Base-by-base conservation (phyloP, 2,329 filamentous ascomycete genomes). In the Pseudogymnoascus sp. region DNA sequence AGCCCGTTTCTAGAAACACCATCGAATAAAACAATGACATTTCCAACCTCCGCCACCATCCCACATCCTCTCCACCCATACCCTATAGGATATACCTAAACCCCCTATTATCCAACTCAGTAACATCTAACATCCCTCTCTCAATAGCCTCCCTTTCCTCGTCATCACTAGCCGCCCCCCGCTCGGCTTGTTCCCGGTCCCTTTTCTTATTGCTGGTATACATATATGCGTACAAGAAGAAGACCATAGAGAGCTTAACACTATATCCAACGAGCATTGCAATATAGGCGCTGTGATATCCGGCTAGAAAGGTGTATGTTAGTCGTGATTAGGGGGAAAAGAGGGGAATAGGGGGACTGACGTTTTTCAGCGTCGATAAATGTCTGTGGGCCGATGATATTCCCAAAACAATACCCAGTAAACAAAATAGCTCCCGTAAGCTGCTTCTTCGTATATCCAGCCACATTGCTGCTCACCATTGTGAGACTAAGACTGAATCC, bases 171-270 rank as follows among this genome's bases (percentile, higher is more conserved):
- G 67, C n/a, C 51, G 67, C 66, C 2, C 66, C 68, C 8, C 64
- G 51, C 5, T 64, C 63, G 12, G 68, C 66, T 4, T 75, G 78
- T 47, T 79, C 78, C 0, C 77, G 71, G 69, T 86, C 83, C 23
- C 83, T 73, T 64, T 77, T 78, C 71, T 81, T 82, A 70, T 85
- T 86, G 12, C 77, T 77, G 1, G 73, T 69, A 68, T 75, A 82
- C 82, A 85, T 85, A 67, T 84, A 85, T 1, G 80, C 66, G 65
- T 83, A 84, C 2, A 86, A 68, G 0, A 81, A 73, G 0, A 80
- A 68, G 0, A 85, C 80, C 65, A 78, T 76, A 1, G 74, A 62
- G 0, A 83, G 72, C 71, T 85, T 84, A 8, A 84, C 75, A 2
- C 75, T 73, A 66, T 85, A 85, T 0, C 82, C 82, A 45, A 82